These are phyloP conservation scores for Pichia thaimueangensis DNA, from an alignment of 805 yeast genomes.

Conservation along the genomic window DNA sequence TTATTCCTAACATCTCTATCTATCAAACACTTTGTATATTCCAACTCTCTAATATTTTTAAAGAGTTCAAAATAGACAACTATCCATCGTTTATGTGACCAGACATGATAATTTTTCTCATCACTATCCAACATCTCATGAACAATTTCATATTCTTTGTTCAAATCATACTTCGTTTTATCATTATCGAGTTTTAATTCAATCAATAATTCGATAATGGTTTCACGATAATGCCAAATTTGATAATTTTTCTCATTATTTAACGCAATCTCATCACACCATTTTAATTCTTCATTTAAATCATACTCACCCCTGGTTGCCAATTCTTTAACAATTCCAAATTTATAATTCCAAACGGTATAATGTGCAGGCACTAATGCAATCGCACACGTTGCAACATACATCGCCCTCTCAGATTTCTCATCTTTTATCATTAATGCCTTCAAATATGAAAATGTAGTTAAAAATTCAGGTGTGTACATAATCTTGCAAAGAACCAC, in stretches of 20 bases:
- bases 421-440: slow-evolving; percentile 56
- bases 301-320: slow-evolving; percentile 16
- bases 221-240: slow-evolving; percentile 91
- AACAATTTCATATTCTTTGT: slow-evolving; percentile 56
- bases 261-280: slow-evolving; percentile 73
- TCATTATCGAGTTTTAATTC: slow-evolving; percentile 4
- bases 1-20: slow-evolving; percentile 72
- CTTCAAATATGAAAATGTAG: slow-evolving; percentile 54
- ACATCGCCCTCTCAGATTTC: slow-evolving; percentile 62
- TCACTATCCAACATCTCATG: slow-evolving; percentile 69
- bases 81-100: slow-evolving; percentile 90
- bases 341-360: slow-evolving; percentile 78
- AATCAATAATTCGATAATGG: slow-evolving; percentile 38
- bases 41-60: slow-evolving; percentile 40
- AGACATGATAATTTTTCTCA: slow-evolving; percentile 89
- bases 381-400: slow-evolving; percentile 58
- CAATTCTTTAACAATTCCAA: slow-evolving; percentile 40
- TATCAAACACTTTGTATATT: slow-evolving; percentile 43
- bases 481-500: slow-evolving; percentile 49
- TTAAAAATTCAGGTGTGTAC: slow-evolving; percentile 66
- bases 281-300: slow-evolving; percentile 54
- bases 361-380: slow-evolving; percentile 81
- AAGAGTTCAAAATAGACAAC: slow-evolving; percentile 49
- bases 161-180: slow-evolving; percentile 30
- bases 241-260: slow-evolving; percentile 88